phyloP scores from a whole-genome alignment of 257 asterid species.

The Paulownia fortunei region DNA sequence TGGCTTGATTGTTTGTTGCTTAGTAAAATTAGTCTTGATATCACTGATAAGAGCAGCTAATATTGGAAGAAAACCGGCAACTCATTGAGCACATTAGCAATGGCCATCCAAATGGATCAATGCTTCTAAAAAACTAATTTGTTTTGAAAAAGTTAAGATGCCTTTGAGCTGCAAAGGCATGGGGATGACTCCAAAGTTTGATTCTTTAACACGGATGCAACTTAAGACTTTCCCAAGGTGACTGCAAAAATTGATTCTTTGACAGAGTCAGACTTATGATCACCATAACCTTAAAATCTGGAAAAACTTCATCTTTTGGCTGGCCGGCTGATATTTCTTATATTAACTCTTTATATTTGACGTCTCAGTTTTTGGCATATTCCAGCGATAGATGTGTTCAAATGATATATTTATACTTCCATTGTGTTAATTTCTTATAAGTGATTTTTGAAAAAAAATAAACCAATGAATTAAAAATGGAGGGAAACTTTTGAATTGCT shows the following conservation, averaged over 20 bases:
- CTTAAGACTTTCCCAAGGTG: not conserved
- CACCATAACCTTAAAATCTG: not conserved
- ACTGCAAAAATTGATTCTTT: not conserved
- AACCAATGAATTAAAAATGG: conserved; percentile 13
- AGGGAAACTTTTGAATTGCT: conserved; percentile 3
- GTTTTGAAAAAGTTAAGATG: not conserved
- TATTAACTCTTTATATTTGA: not conserved
- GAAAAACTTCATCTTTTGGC: not conserved
- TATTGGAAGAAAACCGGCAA: not conserved
- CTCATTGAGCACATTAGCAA: not conserved
- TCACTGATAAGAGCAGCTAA: not conserved
- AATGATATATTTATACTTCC: not conserved
- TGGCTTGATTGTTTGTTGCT: not conserved
- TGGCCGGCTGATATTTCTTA: not conserved
- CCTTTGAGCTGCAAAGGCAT: conserved; percentile 19
- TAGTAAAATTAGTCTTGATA: not conserved
- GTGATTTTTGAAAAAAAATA: not conserved
- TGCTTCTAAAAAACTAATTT: not conserved
- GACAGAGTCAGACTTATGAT: not conserved
- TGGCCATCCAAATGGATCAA: not conserved
- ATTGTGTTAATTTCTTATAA: not conserved
- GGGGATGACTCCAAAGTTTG: conserved; percentile 9
- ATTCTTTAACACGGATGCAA: conserved; percentile 21
- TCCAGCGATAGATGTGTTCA: not conserved
- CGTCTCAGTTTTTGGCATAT: not conserved